Evolutionary conservation across 2,329 filamentous ascomycete genomes (phyloP).

Genomic region (Zasmidium citrigriseum): DNA sequence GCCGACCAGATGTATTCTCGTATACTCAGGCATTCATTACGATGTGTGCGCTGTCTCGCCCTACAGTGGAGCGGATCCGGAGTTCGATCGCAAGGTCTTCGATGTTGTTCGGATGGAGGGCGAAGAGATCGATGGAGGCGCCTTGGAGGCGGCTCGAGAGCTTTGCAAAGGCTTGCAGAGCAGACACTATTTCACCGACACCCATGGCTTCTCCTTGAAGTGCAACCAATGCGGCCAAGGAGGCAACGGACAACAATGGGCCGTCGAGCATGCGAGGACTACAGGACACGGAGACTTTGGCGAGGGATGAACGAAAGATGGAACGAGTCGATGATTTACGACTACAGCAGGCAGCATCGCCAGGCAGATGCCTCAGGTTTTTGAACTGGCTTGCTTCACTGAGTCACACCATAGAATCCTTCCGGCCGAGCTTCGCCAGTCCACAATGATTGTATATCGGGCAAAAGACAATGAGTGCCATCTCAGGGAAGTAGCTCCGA

Average conservation of each 20-base stretch:
- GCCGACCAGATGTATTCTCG: conserved; percentile 70
- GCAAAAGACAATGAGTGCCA: neutral
- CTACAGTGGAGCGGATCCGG: conserved; percentile 63
- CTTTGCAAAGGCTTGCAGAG: conserved; percentile 62
- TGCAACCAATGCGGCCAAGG: conserved; percentile 74
- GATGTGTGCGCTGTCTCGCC: conserved; percentile 80
- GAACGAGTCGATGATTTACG: neutral
- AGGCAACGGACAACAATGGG: conserved; percentile 66
- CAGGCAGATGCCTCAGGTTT: neutral
- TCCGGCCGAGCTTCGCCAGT: neutral
- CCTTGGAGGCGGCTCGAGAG: conserved; percentile 59
- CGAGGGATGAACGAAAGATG: conserved; percentile 34
- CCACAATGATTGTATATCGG: neutral
- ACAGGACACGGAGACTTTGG: conserved; percentile 62
- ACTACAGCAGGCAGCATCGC: neutral
- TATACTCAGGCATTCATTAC: conserved; percentile 93
- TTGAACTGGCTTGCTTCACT: neutral
- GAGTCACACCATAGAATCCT: neutral
- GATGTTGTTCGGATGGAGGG: conserved; percentile 44
- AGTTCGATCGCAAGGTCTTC: conserved; percentile 79
- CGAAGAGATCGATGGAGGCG: conserved; percentile 50
- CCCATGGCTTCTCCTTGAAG: conserved; percentile 72
- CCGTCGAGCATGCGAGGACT: conserved; percentile 61
- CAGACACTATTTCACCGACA: conserved; percentile 86
- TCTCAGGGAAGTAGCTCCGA: neutral